Evolutionary conservation across 176 grass and related monocot species (phyloP).

Genomic region (Aegilops sharonensis): DNA sequence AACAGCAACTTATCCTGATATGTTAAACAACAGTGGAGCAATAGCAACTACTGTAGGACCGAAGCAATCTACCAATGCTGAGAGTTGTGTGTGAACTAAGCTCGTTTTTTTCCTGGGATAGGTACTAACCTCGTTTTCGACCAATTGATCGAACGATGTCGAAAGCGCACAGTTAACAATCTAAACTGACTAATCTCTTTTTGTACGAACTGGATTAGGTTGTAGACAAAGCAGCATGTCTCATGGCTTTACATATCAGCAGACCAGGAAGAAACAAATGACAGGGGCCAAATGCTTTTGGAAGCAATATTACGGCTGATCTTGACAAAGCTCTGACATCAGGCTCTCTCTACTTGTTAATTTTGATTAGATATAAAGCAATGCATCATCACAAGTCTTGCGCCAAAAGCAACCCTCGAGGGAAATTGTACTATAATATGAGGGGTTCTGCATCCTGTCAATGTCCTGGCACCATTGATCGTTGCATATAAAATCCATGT

Average conservation of each 20-base stretch:
- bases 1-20: constrained; percentile 27
- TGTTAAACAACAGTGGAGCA: constrained; percentile 37
- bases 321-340: constrained; percentile 33
- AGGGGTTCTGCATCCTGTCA: constrained; percentile 26
- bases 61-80: constrained; percentile 29
- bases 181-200: constrained; percentile 36
- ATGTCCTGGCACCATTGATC: constrained; percentile 38
- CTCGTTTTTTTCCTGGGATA: neutral
- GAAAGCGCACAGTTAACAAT: constrained; percentile 39
- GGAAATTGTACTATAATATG: constrained; percentile 15
- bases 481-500: constrained; percentile 1
- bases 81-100: constrained; percentile 32
- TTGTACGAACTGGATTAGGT: constrained; percentile 45
- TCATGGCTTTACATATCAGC: constrained; percentile 45
- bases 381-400: constrained; percentile 4
- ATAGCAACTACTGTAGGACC: constrained; percentile 23
- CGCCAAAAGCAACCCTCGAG: constrained; percentile 17
- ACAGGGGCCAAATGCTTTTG: constrained; percentile 31
- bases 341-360: constrained; percentile 25
- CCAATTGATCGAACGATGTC: constrained; percentile 12
- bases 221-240: constrained; percentile 34
- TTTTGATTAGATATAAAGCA: constrained; percentile 34
- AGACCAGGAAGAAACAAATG: constrained; percentile 16
- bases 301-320: constrained; percentile 5
- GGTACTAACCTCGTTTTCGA: constrained; percentile 2